These are phyloP conservation scores for Candida piceae DNA, from an alignment of 805 yeast genomes.

Conservation along the genomic window DNA sequence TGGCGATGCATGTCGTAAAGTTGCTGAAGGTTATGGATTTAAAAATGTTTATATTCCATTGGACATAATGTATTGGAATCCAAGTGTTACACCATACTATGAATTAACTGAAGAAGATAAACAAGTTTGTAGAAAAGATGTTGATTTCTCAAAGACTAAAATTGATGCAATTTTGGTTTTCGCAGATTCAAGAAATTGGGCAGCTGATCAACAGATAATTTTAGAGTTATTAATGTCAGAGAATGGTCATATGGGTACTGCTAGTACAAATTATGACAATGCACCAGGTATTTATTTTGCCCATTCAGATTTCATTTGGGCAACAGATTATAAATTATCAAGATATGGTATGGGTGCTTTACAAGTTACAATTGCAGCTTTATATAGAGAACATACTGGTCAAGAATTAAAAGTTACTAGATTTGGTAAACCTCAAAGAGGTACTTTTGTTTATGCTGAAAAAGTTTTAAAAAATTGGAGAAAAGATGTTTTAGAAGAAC, in stretches of 20 bases:
- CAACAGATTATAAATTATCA: conserved; percentile 75
- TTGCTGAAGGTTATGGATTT: conserved; percentile 82
- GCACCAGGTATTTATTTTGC: conserved; percentile 85
- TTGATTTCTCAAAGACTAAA: conserved; percentile 60
- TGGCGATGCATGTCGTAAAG: conserved; percentile 76
- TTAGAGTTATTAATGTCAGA: conserved; percentile 73
- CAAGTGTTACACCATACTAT: conserved; percentile 82
- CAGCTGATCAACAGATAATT: conserved; percentile 87
- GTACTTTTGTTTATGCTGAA: conserved; percentile 80
- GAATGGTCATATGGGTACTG: conserved; percentile 81
- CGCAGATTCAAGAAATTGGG: conserved; percentile 92
- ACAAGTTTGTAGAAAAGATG: conserved; percentile 44
- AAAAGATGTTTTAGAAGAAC: conserved; percentile 68
- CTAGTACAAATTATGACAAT: conserved; percentile 61
- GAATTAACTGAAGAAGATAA: conserved; percentile 69
- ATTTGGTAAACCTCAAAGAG: conserved; percentile 87
- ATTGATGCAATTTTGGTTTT: conserved; percentile 84
- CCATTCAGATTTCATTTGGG: conserved; percentile 91
- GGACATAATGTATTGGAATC: conserved; percentile 82
- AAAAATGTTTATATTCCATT: conserved; percentile 75
- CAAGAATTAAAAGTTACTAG: conserved; percentile 71
- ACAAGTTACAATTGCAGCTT: conserved; percentile 81
- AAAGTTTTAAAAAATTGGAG: conserved; percentile 76
- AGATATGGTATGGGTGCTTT: conserved; percentile 95
- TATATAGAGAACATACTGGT: conserved; percentile 82